phyloP scores from a whole-genome alignment of 2,329 filamentous ascomycete genomes.

The Alternaria sp. region DNA sequence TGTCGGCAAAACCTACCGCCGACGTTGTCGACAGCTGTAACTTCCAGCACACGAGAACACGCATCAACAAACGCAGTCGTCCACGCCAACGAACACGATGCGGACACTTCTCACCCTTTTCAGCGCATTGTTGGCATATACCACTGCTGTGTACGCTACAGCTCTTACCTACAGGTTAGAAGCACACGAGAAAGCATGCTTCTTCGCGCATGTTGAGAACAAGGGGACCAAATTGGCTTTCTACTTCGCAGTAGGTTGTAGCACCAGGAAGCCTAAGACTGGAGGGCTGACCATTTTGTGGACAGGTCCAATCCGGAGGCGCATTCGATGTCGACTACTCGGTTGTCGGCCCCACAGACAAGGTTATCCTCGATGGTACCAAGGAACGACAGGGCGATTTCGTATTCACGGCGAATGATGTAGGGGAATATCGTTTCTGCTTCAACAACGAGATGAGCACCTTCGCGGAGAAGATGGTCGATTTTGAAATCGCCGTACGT shows the following conservation, averaged over 20 bases:
- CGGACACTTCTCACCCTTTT: constrained; percentile 44
- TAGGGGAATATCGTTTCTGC: constrained; percentile 94
- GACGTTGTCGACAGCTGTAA: constrained; percentile 48
- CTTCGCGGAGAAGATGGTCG: constrained; percentile 95
- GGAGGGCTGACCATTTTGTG: constrained; percentile 4
- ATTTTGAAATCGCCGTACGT: constrained; percentile 93
- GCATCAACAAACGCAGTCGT: constrained; percentile 23
- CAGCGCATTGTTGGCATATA: constrained; percentile 72
- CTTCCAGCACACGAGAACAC: constrained; percentile 19
- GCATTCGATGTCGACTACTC: constrained; percentile 96
- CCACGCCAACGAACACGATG: constrained; percentile 41
- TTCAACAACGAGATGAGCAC: constrained; percentile 99
- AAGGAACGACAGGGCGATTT: constrained; percentile 98
- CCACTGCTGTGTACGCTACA: constrained; percentile 79
- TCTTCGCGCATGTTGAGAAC: constrained; percentile 82
- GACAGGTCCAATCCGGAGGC: constrained; percentile 93
- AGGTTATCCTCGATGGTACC: constrained; percentile 81
- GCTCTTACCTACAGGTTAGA: constrained; percentile 91
- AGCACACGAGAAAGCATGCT: constrained; percentile 94
- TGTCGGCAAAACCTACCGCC: constrained; percentile 33
- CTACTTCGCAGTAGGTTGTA: constrained; percentile 85
- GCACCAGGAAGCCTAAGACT: neutral
- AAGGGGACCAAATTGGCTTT: constrained; percentile 91
- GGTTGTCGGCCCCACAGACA: constrained; percentile 82
- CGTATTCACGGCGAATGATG: constrained; percentile 89